Evolutionary conservation across 2,329 filamentous ascomycete genomes (phyloP).

Genomic region (Trichoderma simmonsii): DNA sequence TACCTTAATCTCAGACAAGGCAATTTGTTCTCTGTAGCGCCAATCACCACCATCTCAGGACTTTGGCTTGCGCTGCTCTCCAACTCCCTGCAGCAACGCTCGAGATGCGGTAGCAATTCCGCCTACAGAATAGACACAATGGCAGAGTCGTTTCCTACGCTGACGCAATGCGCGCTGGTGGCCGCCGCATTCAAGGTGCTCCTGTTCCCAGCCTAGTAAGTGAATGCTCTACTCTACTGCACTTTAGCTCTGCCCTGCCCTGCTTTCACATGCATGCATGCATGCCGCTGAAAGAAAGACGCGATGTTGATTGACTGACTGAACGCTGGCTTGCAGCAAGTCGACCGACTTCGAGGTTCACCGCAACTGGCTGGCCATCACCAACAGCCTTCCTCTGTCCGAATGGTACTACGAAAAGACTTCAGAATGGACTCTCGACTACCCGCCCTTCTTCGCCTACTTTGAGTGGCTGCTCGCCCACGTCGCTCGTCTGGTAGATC

Average conservation of each 20-base stretch:
- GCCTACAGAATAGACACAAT: slow-evolving; percentile 45
- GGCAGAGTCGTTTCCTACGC: slow-evolving; percentile 80
- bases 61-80: neutral
- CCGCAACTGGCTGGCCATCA: slow-evolving; percentile 97
- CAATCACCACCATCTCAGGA: neutral
- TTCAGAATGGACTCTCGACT: slow-evolving; percentile 99
- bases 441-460: slow-evolving; percentile 95
- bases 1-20: neutral
- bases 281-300: neutral
- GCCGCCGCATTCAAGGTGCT: slow-evolving; percentile 87
- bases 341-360: slow-evolving; percentile 99
- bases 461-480: slow-evolving; percentile 94
- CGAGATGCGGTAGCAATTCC: slow-evolving; percentile 13
- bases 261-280: neutral
- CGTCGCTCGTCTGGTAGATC: slow-evolving; percentile 71
- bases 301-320: neutral
- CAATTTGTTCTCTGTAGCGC: slow-evolving; percentile 4
- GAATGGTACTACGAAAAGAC: slow-evolving; percentile 98
- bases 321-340: slow-evolving; percentile 61
- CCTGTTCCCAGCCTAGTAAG: slow-evolving; percentile 91
- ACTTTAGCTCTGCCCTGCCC: neutral
- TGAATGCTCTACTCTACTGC: neutral
- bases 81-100: neutral
- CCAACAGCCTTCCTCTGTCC: slow-evolving; percentile 78
- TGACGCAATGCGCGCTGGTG: slow-evolving; percentile 82